phyloP scores from a whole-genome alignment of 805 yeast species.

The Yamadazyma sp. region DNA sequence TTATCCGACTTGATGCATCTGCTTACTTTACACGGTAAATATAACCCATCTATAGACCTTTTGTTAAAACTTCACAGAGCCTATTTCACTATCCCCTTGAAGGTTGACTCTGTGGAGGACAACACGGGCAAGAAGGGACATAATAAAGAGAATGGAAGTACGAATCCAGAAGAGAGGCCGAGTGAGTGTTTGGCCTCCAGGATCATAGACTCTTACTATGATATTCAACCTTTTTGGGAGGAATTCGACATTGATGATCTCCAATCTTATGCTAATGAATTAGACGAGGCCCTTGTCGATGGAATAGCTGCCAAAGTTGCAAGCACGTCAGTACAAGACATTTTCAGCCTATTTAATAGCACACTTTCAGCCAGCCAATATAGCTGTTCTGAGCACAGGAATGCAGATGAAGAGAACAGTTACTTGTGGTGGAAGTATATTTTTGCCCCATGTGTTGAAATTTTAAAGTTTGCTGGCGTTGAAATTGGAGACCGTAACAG shows the following conservation, averaged over 20 bases:
- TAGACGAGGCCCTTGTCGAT: background rate
- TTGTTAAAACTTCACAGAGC: conserved; percentile 1
- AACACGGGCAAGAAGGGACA: too few species aligned
- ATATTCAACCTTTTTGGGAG: conserved; percentile 1
- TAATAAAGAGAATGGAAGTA: too few species aligned
- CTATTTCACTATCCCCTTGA: conserved; percentile 1
- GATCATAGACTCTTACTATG: background rate
- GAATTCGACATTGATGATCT: background rate
- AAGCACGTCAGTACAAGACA: too few species aligned
- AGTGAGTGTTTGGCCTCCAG: background rate
- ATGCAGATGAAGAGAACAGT: too few species aligned
- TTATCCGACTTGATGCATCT: background rate
- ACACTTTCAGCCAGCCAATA: too few species aligned
- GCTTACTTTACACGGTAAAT: background rate
- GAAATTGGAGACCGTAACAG: too few species aligned
- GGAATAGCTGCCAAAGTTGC: background rate
- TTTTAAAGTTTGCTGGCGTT: too few species aligned
- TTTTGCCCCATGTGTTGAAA: too few species aligned
- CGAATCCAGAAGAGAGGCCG: background rate
- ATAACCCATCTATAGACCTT: background rate
- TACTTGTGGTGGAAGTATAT: too few species aligned
- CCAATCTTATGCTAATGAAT: background rate
- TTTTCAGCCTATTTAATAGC: too few species aligned
- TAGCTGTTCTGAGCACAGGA: too few species aligned
- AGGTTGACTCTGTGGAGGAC: background rate